Base-by-base conservation (phyloP, 495 filamentous ascomycete species). In the Elaphomyces granulatus region DNA sequence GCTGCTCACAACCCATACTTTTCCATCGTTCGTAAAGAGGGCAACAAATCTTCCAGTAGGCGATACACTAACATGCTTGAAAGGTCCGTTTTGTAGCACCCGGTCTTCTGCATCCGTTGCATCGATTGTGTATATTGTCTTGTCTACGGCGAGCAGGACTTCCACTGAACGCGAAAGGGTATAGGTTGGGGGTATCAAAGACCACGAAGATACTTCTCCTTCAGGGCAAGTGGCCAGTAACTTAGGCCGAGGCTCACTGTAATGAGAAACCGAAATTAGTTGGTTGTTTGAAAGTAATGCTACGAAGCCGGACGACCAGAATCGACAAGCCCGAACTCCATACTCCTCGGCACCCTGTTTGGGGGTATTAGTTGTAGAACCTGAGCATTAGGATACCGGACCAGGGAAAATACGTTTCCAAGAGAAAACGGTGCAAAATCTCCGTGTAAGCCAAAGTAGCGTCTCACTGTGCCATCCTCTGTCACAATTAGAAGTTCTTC, bases 381-480 rank as follows among this genome's bases (percentile, higher is more conserved):
- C n/a, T n/a, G n/a, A 20, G 18, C 10, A n/a, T n/a, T n/a, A n/a
- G n/a, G n/a, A n/a, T n/a, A n/a, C n/a, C n/a, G n/a, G n/a, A n/a
- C n/a, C n/a, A n/a, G 23, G 23, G 14, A 33, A 38, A 62, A 45
- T 61, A 80, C 86, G 65, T 88, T 79, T 32, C 90, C 90, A 2
- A 98, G 68, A n/a, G 83, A 83, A 58, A 96, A 98, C 44, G 94
- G 87, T 2, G 78, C 84, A 57, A 98, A 98, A 48, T 96, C 87
- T 31, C 83, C 83, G 56, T 93, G 80, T 21, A 98, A 61, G 51
- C 94, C 83, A 51, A 81, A 83, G 53, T 96, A 98, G 53, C 83
- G 88, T 41, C 87, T 70, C 19, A 96, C 88, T 7, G 77, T 87
- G 37, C 90, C 90, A 51, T 96, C 90, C 41, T 81, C 75, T 2